Base-by-base conservation (phyloP, 2,329 filamentous ascomycete genomes). In the Zymoseptoria ardabiliae region DNA sequence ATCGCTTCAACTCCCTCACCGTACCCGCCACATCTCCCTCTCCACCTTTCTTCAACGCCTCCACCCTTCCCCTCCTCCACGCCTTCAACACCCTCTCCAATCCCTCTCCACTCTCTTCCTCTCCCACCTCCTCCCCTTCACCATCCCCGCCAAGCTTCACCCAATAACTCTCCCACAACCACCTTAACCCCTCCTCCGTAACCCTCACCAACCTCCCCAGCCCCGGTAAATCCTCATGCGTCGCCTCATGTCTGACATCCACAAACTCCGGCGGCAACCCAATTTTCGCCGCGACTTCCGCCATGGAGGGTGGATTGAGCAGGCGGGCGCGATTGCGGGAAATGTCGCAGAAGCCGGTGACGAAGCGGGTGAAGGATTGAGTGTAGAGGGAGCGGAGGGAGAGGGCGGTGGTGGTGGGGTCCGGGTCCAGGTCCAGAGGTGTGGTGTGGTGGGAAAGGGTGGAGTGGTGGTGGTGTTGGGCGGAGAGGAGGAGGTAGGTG, bases 151-250 rank as follows among this genome's bases (percentile, higher is more conserved):
- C 77, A 20, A 85, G 70, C 45, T 76, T 75, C 11, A 70, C 75
- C 92, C 92, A 97, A 77, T 96, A 97, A 73, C 90, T 90, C 56
- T 86, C 81, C 90, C 90, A 96, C 55, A 97, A 85, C 92, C 92
- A 97, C 51, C 80, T 78, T 62, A 97, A 78, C 0, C 88, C 90
- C 67, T 87, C 84, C 63, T 80, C 76, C 1, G 88, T 84, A 1
- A 88, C 88, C 41, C 81, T 81, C 56, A 90, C 83, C 62, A 97
- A 78, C 63, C 90, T 85, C 10, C 83, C 80, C 56, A 96, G 78
- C 1, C 87, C 86, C 0, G 92, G 92, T 58, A 96, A 78, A 71
- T 91, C 89, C 73, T 95, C 90, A 73, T 97, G 92, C 49, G 91
- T 95, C 50, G 89, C 90, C 75, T 95, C 89, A 73, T 97, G 92